Evolutionary conservation across 2,329 filamentous ascomycete species (phyloP).

Genomic region (Aspergillus sp.): DNA sequence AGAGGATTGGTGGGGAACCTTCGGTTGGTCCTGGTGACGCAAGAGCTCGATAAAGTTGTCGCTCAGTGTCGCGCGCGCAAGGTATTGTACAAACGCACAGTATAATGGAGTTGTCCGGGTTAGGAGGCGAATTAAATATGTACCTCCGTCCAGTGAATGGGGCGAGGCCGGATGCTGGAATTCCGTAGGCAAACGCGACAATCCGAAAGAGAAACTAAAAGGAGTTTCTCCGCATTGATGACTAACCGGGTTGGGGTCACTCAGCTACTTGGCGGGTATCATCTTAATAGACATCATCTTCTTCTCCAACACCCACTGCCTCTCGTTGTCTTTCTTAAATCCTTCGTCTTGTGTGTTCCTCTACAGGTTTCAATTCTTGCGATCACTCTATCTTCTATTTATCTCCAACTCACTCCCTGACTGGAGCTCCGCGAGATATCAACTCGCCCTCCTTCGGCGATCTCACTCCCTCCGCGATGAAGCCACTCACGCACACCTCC

Average conservation of each 20-base stretch:
- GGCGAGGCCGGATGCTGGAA: not conserved
- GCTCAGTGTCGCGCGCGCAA: too few relatives aligned
- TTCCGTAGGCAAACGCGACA: not conserved
- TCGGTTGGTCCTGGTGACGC: not conserved
- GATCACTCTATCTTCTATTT: conserved; percentile 1
- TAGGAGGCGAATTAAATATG: not conserved
- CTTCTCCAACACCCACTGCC: conserved; percentile 1
- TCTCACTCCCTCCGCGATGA: conserved; percentile 27
- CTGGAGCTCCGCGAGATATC: not conserved
- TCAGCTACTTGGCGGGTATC: too few relatives aligned
- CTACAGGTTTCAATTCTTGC: not conserved
- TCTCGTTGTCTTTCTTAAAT: not conserved
- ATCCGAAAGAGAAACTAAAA: too few relatives aligned
- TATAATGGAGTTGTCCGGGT: too few relatives aligned
- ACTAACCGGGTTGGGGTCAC: not conserved
- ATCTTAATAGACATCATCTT: not conserved
- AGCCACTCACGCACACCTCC: conserved; percentile 25
- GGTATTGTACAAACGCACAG: not conserved
- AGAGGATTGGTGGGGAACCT: not conserved
- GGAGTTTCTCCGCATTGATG: not conserved
- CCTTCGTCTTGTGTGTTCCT: not conserved
- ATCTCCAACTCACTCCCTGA: not conserved
- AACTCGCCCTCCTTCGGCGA: not conserved
- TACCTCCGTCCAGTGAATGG: not conserved
- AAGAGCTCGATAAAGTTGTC: not conserved